Conservation (phyloP, 805 yeast species). For the Suhomyces sp. region DNA sequence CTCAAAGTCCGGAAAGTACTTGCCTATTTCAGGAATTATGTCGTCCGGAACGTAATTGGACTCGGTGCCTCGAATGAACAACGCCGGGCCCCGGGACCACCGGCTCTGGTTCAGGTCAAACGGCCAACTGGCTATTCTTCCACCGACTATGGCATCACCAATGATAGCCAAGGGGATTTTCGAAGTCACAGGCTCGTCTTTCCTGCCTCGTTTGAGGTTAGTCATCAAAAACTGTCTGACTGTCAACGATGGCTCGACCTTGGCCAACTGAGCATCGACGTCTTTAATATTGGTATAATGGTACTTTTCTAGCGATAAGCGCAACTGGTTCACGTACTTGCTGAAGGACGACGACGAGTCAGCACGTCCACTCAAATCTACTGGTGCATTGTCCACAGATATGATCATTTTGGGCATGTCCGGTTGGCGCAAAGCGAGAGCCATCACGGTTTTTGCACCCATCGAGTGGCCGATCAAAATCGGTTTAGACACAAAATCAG, state of each 20-base stretch:
- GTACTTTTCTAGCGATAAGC: conserved; percentile 50
- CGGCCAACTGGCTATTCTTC: conserved; percentile 74
- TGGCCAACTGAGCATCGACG: conserved; percentile 60
- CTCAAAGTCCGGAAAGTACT: conserved; percentile 75
- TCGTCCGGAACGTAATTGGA: conserved; percentile 84
- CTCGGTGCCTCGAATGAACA: conserved; percentile 76
- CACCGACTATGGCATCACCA: conserved; percentile 60
- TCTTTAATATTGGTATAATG: conserved; percentile 53
- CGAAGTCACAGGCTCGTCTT: conserved; percentile 41
- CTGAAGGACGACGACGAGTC: conserved; percentile 53
- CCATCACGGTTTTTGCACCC: conserved; percentile 97
- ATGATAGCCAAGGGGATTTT: conserved; percentile 73
- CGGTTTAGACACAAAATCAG: conserved; percentile 41
- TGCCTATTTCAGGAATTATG: conserved; percentile 65
- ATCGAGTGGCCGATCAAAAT: conserved; percentile 78
- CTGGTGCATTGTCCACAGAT: conserved; percentile 89
- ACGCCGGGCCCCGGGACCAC: conserved; percentile 63
- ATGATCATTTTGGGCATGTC: conserved; percentile 59
- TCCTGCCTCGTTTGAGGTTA: conserved; percentile 51
- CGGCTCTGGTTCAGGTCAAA: conserved; percentile 51
- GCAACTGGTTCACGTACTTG: conserved; percentile 61
- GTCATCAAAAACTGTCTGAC: conserved; percentile 78
- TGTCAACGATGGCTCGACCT: conserved; percentile 56
- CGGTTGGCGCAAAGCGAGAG: conserved; percentile 67
- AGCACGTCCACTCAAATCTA: conserved; percentile 51